Conservation (phyloP, 768 basidiomycete genomes). For the Lentinula edodes region DNA sequence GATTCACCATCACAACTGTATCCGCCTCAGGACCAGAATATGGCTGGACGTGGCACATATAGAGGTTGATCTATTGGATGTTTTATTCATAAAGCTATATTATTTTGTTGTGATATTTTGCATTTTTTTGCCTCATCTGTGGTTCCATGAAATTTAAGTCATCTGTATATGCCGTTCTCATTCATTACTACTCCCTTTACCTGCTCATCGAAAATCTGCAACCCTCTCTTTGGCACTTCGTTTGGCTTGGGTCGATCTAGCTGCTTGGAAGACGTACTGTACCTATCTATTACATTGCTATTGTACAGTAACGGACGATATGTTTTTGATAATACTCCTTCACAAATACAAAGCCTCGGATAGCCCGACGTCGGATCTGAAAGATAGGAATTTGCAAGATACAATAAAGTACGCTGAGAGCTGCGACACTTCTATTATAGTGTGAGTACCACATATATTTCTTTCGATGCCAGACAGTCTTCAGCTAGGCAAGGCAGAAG, state of each 20-base stretch:
- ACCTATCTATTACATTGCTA: neutral
- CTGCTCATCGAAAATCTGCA: neutral
- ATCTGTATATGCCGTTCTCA: neutral
- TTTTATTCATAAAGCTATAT: neutral
- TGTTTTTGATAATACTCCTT: neutral
- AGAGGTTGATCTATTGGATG: constrained; percentile 15
- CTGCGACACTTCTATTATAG: too few relatives aligned
- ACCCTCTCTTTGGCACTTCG: neutral
- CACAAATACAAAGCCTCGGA: neutral
- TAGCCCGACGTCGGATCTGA: too few relatives aligned
- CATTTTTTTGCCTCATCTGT: neutral
- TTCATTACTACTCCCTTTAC: neutral
- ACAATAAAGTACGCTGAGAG: too few relatives aligned
- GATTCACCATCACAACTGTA: constrained; percentile 13
- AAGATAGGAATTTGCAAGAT: too few relatives aligned
- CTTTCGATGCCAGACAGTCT: too few relatives aligned
- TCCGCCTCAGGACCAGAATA: constrained; percentile 21
- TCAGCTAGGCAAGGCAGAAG: neutral
- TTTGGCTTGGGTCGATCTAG: neutral
- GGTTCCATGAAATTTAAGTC: neutral
- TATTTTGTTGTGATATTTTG: neutral
- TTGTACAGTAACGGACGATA: neutral
- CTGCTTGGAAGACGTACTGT: neutral
- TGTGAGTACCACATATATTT: too few relatives aligned
- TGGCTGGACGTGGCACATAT: constrained; percentile 37